Percentiles rank a stretch among this genome's conserved stretches.
phyloP scores from a whole-genome alignment of 2,329 filamentous ascomycete species.

The Hypoxylon sp. region DNA sequence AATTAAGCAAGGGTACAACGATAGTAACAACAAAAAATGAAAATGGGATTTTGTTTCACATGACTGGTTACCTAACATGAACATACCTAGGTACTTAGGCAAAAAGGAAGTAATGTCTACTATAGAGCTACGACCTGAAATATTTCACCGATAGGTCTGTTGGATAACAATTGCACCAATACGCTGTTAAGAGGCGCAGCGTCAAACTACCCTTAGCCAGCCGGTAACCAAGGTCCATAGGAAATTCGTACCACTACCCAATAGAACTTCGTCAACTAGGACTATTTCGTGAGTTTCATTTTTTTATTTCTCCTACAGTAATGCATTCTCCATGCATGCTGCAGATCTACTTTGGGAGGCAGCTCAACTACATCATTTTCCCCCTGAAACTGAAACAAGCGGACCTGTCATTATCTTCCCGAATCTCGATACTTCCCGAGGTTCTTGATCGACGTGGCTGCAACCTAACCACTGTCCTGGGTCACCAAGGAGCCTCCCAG shows the following conservation, averaged over 20 bases:
- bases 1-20: neutral
- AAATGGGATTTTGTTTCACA: neutral
- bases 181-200: constrained; percentile 30
- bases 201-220: constrained; percentile 9
- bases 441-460: constrained; percentile 50
- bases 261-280: constrained; percentile 26
- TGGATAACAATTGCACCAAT: constrained; percentile 13
- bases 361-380: constrained; percentile 11
- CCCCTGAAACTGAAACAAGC: constrained; percentile 22
- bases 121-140: constrained; percentile 1
- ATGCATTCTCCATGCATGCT: constrained; percentile 32
- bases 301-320: constrained; percentile 24
- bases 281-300: constrained; percentile 21
- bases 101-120: constrained; percentile 6
- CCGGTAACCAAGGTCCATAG: neutral
- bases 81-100: neutral
- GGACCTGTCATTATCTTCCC: constrained; percentile 20
- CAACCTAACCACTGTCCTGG: constrained; percentile 48
- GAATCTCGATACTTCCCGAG: constrained; percentile 39
- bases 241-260: constrained; percentile 42
- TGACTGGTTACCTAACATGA: no score
- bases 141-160: constrained; percentile 9
- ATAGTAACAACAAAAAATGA: constrained; percentile 2
- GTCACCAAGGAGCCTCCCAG: constrained; percentile 28
- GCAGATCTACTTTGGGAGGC: constrained; percentile 25